Conservation (phyloP, 805 yeast genomes). For the Candida boleticola region DNA sequence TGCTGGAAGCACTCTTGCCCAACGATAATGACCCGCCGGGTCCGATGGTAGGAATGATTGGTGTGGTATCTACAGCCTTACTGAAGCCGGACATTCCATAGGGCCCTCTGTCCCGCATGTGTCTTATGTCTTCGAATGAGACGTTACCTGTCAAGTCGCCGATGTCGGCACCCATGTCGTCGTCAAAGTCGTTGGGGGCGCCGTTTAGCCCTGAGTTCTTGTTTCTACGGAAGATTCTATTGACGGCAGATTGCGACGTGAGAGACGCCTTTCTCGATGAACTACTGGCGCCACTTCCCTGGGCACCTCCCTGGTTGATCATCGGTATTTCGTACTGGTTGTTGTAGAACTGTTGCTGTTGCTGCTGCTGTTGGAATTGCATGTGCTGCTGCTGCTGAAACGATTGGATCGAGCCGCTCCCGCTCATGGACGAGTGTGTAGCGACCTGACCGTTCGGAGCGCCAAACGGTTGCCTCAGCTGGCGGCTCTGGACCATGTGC, state of each 20-base stretch:
- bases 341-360: constrained; percentile 5
- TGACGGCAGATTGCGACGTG: constrained; percentile 39
- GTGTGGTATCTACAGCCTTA: constrained; percentile 53
- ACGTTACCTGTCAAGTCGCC: constrained; percentile 37
- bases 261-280: constrained; percentile 35
- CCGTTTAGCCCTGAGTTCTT: constrained; percentile 23
- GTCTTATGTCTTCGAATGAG: constrained; percentile 64
- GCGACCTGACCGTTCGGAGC: background rate
- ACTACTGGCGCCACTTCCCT: background rate
- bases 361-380: constrained; percentile 9
- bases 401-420: constrained; percentile 6
- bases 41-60: constrained; percentile 70
- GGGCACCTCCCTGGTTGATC: background rate
- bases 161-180: constrained; percentile 36
- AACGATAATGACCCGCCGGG: constrained; percentile 23
- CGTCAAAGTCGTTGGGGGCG: constrained; percentile 28
- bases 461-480: background rate
- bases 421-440: background rate
- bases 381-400: constrained; percentile 7
- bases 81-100: constrained; percentile 47
- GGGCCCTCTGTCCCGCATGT: constrained; percentile 56
- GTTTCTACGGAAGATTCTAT: constrained; percentile 42
- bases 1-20: constrained; percentile 26
- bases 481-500: background rate
- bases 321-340: constrained; percentile 9